Conservation (phyloP, 148 eudicot genomes). For the Rhododendron simsii region DNA sequence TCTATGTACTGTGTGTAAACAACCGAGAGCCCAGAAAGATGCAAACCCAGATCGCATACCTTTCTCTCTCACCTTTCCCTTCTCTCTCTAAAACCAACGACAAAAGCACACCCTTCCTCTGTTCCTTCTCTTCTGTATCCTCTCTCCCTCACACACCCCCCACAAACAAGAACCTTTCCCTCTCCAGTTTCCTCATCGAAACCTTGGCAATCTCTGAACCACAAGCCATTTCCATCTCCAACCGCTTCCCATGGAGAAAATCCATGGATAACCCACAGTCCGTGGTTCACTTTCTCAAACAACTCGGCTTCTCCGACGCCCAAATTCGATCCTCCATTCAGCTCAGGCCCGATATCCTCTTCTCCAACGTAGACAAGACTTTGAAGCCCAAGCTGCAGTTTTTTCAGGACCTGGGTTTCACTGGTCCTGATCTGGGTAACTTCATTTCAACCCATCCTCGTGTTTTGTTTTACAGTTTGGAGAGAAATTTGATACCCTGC, state of each 20-base stretch:
- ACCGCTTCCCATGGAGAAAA: neutral
- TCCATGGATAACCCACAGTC: neutral
- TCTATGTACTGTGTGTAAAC: too few species aligned
- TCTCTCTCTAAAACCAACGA: too few species aligned
- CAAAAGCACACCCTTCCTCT: too few species aligned
- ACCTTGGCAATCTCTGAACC: neutral
- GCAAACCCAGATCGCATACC: too few species aligned
- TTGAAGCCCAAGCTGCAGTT: constrained; percentile 14
- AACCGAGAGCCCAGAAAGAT: too few species aligned
- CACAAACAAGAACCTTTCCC: too few species aligned
- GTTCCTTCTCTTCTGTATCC: too few species aligned
- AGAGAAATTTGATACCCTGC: neutral
- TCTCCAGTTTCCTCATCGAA: neutral
- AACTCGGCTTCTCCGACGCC: neutral
- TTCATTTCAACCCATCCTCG: neutral
- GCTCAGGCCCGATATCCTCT: neutral
- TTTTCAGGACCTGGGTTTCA: constrained; percentile 7
- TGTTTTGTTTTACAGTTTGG: neutral
- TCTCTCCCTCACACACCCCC: too few species aligned
- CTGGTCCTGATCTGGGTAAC: constrained; percentile 7
- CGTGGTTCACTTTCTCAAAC: constrained; percentile 1
- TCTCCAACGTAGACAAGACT: neutral
- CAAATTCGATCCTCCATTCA: neutral
- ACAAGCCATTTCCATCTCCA: neutral
- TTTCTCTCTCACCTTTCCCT: too few species aligned